phyloP scores from a whole-genome alignment of 2,329 filamentous ascomycete species.

The Nothophoma quercina region DNA sequence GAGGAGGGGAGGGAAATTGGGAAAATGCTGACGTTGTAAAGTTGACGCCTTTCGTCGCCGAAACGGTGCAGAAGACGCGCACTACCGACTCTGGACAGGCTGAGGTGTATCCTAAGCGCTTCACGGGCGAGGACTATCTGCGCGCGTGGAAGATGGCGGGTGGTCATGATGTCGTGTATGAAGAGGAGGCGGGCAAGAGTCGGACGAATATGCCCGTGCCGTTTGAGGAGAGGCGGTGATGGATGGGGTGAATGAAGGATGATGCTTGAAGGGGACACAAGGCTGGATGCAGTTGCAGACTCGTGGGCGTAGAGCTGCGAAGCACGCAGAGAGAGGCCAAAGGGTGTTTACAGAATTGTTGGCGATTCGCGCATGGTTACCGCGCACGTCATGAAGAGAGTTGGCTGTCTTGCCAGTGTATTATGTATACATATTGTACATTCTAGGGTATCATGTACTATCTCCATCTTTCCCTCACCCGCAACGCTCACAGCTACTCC shows the following conservation, averaged over 20 bases:
- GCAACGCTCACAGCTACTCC: neutral
- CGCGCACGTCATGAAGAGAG: too few species aligned
- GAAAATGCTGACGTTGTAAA: conserved; percentile 50
- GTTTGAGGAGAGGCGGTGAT: conserved; percentile 32
- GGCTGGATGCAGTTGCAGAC: too few species aligned
- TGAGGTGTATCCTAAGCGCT: conserved; percentile 34
- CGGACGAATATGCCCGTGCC: conserved; percentile 33
- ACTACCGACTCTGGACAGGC: conserved; percentile 15
- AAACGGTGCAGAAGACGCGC: conserved; percentile 58
- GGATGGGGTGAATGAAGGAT: neutral
- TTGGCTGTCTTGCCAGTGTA: neutral
- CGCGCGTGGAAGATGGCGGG: conserved; percentile 44
- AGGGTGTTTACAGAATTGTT: too few species aligned
- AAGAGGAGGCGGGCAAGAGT: neutral
- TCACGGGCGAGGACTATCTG: conserved; percentile 45
- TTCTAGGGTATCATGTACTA: conserved; percentile 35
- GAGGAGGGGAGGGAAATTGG: too few species aligned
- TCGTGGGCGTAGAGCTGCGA: too few species aligned
- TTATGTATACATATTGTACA: conserved; percentile 29
- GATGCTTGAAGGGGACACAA: neutral
- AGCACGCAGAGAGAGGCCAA: neutral
- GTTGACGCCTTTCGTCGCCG: conserved; percentile 82
- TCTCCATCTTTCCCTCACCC: conserved; percentile 3
- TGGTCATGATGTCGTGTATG: conserved; percentile 38
- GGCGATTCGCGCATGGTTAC: too few species aligned